Evolutionary conservation across 75 land plant genomes (phyloP), one percentile per base, ranked within the genome.

Genomic region (Selaginella moellendorffii): DNA sequence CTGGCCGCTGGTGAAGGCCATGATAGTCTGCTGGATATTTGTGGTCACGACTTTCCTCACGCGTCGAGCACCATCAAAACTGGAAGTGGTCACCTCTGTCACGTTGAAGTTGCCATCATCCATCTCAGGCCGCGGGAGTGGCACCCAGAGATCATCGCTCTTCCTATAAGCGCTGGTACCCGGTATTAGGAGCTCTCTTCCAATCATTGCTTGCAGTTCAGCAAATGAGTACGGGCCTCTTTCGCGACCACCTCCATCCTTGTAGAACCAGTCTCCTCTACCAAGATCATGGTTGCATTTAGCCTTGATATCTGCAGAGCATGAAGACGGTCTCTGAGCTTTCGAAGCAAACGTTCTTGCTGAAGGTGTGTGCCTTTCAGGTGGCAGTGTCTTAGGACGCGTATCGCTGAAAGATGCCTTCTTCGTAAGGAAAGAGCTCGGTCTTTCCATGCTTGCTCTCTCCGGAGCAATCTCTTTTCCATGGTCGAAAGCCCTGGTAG

Each of bases 161-260:
- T 88, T 92, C 67, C 97, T 71, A 74, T 79, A 92, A 24, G 81
- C 80, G 76, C 96, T 85, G 64, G 71, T 83, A 31, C 71, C 52
- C 0, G 75, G 72, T 62, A 65, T 67, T 26, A 92, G 76, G 26
- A 5, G 31, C 5, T 84, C 87, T 61, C 78, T 78, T 31, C 75
- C 74, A 1, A 75, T 86, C 51, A 79, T 66, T 23, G 24, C 61
- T 65, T 78, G 85, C 31, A 88, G 72, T 67, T 85, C 77, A 23
- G 74, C 31, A 46, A 70, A 76, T 56, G 84, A 54, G 1, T 53
- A 79, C 22, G 97, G 97, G 36, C 97, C 97, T 60, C 54, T 69
- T 65, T 92, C 97, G 66, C 75, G 83, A 26, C 97, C 97, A 66
- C 77, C 70, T 52, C 90, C 97, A 80, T 88, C 89, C 54, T 74